A percentile compares a stretch with the other conserved stretches of the same genome.
Evolutionary conservation across 2,329 filamentous ascomycete species (phyloP).

Genomic region (Xenoacremonium recifei): DNA sequence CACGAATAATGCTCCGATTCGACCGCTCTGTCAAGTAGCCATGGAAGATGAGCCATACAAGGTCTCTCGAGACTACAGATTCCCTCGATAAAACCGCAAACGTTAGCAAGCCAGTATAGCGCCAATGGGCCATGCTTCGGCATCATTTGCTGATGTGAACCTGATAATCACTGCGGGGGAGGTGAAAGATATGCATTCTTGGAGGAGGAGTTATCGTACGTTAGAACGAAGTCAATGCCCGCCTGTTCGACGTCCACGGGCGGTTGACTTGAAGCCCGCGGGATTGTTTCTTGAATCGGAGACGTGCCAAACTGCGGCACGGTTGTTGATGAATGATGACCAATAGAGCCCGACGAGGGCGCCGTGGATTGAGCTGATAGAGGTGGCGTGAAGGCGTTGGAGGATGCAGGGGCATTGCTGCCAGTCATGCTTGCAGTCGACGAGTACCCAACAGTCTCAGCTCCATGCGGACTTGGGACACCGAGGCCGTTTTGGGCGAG

Average conservation of each 20-base stretch:
- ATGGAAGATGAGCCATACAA: constrained; percentile 89
- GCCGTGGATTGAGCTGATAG: constrained; percentile 43
- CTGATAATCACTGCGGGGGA: constrained; percentile 50
- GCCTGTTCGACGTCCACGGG: constrained; percentile 74
- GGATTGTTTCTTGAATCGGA: constrained; percentile 26
- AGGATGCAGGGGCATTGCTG: constrained; percentile 55
- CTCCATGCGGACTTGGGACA: constrained; percentile 20
- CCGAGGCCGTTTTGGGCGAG: constrained; percentile 53
- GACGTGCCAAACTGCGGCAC: no score
- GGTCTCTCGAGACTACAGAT: constrained; percentile 79
- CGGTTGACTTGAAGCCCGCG: constrained; percentile 28
- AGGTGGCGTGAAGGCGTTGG: constrained; percentile 47
- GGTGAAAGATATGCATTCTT: constrained; percentile 67
- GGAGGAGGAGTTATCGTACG: constrained; percentile 68
- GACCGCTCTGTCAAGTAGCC: constrained; percentile 62
- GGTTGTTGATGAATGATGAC: no score
- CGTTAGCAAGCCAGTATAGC: constrained; percentile 41
- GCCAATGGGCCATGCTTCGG: constrained; percentile 1
- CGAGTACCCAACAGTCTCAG: constrained; percentile 9
- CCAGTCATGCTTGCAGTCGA: constrained; percentile 42
- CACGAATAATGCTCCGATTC: constrained; percentile 67
- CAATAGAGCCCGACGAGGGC: constrained; percentile 36
- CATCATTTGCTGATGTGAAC: constrained; percentile 5
- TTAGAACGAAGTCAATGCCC: constrained; percentile 87
- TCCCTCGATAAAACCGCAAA: constrained; percentile 35